phyloP scores from a whole-genome alignment of 2,329 filamentous ascomycete genomes.

The Dactylellina parvicollis region DNA sequence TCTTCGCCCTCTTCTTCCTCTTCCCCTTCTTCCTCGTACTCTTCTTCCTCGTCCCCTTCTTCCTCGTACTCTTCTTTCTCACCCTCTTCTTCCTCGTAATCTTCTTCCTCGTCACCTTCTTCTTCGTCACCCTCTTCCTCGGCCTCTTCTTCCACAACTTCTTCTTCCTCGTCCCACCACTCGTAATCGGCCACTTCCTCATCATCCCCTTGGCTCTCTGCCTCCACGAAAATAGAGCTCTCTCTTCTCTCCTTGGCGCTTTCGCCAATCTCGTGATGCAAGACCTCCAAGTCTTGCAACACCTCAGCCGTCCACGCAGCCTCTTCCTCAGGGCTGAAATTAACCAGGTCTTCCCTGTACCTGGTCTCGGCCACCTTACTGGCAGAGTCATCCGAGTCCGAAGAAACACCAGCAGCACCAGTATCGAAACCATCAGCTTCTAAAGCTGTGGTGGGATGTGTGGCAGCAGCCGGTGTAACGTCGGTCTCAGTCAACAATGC shows the following conservation, averaged over 20 bases:
- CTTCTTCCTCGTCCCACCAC: conserved; percentile 4
- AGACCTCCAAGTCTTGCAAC: no score
- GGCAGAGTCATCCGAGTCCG: neutral
- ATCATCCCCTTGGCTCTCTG: conserved; percentile 5
- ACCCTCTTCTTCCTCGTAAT: neutral
- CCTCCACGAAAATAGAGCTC: conserved; percentile 13
- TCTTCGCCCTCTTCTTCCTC: conserved; percentile 59
- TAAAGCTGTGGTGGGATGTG: conserved; percentile 9
- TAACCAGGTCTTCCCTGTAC: neutral
- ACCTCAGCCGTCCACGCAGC: conserved; percentile 1
- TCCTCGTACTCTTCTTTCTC: conserved; percentile 20
- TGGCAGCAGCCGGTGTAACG: neutral
- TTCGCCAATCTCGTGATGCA: neutral
- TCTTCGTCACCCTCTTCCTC: neutral
- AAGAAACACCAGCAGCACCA: neutral
- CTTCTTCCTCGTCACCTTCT: neutral
- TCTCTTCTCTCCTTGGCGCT: neutral
- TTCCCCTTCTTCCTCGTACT: conserved; percentile 62
- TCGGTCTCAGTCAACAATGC: neutral
- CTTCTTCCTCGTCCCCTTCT: conserved; percentile 52
- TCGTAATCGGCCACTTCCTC: conserved; percentile 1
- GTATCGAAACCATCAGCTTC: conserved; percentile 15
- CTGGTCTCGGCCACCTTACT: neutral
- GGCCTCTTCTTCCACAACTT: neutral
- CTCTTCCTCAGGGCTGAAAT: neutral